These are phyloP conservation scores for Auxenochlorella pyrenoidosa DNA, from an alignment of 139 green algal species.

Conservation along the genomic window DNA sequence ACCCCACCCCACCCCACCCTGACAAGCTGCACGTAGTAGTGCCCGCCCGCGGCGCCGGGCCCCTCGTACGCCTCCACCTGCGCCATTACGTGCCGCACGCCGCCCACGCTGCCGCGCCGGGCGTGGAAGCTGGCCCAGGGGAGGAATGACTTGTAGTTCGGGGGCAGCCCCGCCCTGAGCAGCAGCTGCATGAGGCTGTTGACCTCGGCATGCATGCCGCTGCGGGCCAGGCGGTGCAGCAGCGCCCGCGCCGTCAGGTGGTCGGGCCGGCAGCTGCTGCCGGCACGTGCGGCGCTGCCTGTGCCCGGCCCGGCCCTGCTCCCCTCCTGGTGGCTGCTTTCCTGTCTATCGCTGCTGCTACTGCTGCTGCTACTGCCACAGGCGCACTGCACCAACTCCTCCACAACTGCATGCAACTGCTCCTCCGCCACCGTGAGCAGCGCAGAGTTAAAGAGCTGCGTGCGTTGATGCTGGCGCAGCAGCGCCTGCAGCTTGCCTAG, in stretches of 20 bases:
- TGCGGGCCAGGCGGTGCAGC: neutral
- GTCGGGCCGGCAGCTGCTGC: neutral
- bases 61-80: neutral
- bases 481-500: neutral
- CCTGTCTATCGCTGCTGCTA: neutral
- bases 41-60: neutral
- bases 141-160: neutral
- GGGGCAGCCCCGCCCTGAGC: neutral
- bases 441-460: neutral
- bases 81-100: slow-evolving; percentile 26
- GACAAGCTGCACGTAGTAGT: slow-evolving; percentile 21
- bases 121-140: slow-evolving; percentile 27
- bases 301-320: too few relatives aligned
- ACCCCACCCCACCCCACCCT: neutral
- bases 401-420: neutral
- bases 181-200: slow-evolving; percentile 15
- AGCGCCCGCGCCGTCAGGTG: neutral
- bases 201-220: neutral
- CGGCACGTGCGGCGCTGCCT: neutral
- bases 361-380: neutral
- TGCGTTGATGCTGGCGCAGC: neutral
- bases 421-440: neutral
- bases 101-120: neutral
- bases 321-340: neutral
- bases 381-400: neutral